A percentile compares a stretch with the other conserved stretches of the same genome.
phyloP scores from a whole-genome alignment of 768 basidiomycete species.

The Fistulinella prunicolor region DNA sequence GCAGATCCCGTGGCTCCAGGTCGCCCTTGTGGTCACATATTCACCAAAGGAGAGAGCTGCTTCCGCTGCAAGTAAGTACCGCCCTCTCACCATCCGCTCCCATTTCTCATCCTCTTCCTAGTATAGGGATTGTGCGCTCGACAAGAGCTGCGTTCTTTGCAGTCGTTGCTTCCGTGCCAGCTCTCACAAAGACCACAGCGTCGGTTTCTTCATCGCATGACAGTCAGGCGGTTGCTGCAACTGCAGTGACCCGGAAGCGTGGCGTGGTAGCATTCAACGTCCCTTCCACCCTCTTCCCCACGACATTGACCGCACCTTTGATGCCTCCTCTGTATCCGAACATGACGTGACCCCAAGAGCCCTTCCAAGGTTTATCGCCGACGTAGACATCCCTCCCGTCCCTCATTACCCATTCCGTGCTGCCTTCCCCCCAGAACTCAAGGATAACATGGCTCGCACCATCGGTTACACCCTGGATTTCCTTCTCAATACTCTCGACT shows the following conservation, averaged over 20 bases:
- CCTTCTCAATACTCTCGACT: conserved; percentile 77
- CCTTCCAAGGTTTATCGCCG: conserved; percentile 39
- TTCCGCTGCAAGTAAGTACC: conserved; percentile 87
- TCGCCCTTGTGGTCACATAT: conserved; percentile 77
- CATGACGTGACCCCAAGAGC: conserved; percentile 44
- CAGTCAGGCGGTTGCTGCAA: conserved; percentile 94
- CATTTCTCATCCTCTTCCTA: not conserved
- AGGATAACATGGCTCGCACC: conserved; percentile 70
- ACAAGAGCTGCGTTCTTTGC: conserved; percentile 90
- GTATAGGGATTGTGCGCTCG: conserved; percentile 82
- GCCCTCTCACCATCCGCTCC: not conserved
- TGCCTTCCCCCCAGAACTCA: conserved; percentile 59
- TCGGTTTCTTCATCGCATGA: conserved; percentile 89
- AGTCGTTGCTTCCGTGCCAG: conserved; percentile 85
- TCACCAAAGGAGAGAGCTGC: conserved; percentile 88
- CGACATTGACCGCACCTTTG: conserved; percentile 9
- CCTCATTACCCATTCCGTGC: conserved; percentile 57
- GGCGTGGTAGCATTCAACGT: conserved; percentile 66
- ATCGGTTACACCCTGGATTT: conserved; percentile 80
- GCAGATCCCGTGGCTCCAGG: conserved; percentile 63
- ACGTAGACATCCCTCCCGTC: conserved; percentile 55
- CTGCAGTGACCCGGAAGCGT: conserved; percentile 89
- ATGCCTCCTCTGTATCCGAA: conserved; percentile 14
- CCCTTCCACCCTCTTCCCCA: conserved; percentile 66
- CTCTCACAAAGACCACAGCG: conserved; percentile 84